Evolutionary conservation across 73 alveolate species (phyloP).

Genomic region (Durusdinium trenchii): DNA sequence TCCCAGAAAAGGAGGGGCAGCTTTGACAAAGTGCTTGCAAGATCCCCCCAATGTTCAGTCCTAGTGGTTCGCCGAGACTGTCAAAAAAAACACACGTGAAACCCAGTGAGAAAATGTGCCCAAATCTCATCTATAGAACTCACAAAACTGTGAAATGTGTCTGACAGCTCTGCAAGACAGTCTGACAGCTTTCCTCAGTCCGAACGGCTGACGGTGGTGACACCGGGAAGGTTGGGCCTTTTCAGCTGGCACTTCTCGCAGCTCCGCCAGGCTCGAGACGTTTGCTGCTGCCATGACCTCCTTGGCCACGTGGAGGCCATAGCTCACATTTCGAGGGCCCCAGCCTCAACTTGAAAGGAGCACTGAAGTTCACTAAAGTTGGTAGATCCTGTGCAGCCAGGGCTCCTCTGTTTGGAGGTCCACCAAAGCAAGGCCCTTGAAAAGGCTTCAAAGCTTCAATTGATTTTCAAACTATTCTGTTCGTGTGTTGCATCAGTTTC

Average conservation of each 20-base stretch:
- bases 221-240: slow-evolving; percentile 12
- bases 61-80: too few relatives aligned
- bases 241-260: slow-evolving; percentile 76
- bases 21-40: too few relatives aligned
- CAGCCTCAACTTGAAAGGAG: background rate
- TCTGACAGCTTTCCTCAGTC: background rate
- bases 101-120: background rate
- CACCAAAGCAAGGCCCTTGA: slow-evolving; percentile 79
- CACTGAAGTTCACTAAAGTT: background rate
- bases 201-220: too few relatives aligned
- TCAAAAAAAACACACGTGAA: too few relatives aligned
- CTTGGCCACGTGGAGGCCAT: slow-evolving; percentile 29
- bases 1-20: too few relatives aligned
- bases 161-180: background rate
- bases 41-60: too few relatives aligned
- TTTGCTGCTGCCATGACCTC: slow-evolving; percentile 65
- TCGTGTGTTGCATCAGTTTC: too few relatives aligned
- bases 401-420: slow-evolving; percentile 80
- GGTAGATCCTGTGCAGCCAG: background rate
- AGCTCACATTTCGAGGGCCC: slow-evolving; percentile 86
- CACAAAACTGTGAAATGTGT: background rate
- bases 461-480: too few relatives aligned
- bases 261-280: slow-evolving; percentile 51
- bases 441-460: background rate
- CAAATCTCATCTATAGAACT: background rate